Percentiles rank a stretch among this genome's conserved stretches.
phyloP scores from a whole-genome alignment of 805 yeast genomes.

The Blastobotrys terrestris region DNA sequence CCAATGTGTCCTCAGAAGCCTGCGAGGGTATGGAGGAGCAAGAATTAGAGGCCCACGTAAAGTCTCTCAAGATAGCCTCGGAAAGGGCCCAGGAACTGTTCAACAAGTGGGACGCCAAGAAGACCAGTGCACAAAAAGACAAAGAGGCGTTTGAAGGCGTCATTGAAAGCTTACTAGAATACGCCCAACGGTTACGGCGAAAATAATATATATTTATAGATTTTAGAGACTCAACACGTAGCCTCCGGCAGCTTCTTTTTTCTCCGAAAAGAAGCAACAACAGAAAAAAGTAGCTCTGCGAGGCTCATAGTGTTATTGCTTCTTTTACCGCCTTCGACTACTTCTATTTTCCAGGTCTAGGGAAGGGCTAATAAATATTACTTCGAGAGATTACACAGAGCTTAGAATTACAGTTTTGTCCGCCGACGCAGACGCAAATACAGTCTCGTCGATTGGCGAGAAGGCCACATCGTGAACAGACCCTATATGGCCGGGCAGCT shows the following conservation, averaged over 20 bases:
- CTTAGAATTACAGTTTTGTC: slow-evolving; percentile 50
- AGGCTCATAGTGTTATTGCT: background rate
- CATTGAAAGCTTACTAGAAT: slow-evolving; percentile 84
- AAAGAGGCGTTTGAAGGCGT: slow-evolving; percentile 77
- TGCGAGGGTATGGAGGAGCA: slow-evolving; percentile 31
- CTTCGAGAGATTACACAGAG: background rate
- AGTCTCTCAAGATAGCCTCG: slow-evolving; percentile 31
- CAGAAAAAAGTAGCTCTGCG: background rate
- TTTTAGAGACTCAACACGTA: no score
- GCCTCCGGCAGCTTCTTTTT: no score
- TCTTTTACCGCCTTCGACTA: background rate
- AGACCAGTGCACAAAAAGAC: slow-evolving; percentile 49
- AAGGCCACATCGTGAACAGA: slow-evolving; percentile 55
- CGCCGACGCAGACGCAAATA: slow-evolving; percentile 44
- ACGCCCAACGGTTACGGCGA: slow-evolving; percentile 68
- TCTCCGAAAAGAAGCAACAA: background rate
- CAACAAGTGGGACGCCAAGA: slow-evolving; percentile 47
- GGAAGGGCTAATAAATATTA: no score
- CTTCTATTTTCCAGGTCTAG: no score
- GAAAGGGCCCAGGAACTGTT: slow-evolving; percentile 35
- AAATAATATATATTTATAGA: slow-evolving; percentile 1
- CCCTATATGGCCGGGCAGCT: slow-evolving; percentile 56
- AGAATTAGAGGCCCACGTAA: slow-evolving; percentile 36
- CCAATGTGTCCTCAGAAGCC: slow-evolving; percentile 33
- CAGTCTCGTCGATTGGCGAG: slow-evolving; percentile 36